These are phyloP conservation scores for Fusarium sp. DNA, from an alignment of 2,329 filamentous ascomycete species.

Conservation along the genomic window DNA sequence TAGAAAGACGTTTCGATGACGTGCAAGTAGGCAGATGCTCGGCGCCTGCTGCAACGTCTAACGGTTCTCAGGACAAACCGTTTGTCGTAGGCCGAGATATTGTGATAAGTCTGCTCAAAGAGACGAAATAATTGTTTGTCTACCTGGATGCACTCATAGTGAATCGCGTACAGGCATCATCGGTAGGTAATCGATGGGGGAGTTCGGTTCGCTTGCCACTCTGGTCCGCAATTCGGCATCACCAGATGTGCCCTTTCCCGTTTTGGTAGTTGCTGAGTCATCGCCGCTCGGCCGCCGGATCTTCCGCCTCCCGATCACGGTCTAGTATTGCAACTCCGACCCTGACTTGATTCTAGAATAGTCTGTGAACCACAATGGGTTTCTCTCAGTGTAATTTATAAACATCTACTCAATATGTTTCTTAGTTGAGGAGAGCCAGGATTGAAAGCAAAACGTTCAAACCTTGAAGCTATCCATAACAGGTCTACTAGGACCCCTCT, in stretches of 20 bases:
- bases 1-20: constrained; percentile 41
- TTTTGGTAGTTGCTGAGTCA: constrained; percentile 47
- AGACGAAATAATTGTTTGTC: constrained; percentile 30
- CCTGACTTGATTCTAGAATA: constrained; percentile 6
- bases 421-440: neutral
- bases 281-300: constrained; percentile 38
- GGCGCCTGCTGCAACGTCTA: constrained; percentile 23
- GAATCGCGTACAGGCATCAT: constrained; percentile 47
- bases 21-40: constrained; percentile 31
- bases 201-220: constrained; percentile 49
- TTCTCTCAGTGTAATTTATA: neutral
- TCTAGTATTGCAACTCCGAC: neutral
- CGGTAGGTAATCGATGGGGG: constrained; percentile 37
- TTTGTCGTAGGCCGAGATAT: constrained; percentile 14
- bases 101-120: constrained; percentile 31
- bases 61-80: constrained; percentile 16
- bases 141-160: constrained; percentile 50
- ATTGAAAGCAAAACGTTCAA: too few relatives aligned
- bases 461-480: too few relatives aligned
- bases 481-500: too few relatives aligned
- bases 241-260: constrained; percentile 48
- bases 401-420: neutral
- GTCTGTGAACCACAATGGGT: neutral
- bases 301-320: constrained; percentile 37
- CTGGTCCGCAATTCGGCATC: constrained; percentile 50